Conservation (phyloP, 345 rosid genomes). For the Kandelia obovata region DNA sequence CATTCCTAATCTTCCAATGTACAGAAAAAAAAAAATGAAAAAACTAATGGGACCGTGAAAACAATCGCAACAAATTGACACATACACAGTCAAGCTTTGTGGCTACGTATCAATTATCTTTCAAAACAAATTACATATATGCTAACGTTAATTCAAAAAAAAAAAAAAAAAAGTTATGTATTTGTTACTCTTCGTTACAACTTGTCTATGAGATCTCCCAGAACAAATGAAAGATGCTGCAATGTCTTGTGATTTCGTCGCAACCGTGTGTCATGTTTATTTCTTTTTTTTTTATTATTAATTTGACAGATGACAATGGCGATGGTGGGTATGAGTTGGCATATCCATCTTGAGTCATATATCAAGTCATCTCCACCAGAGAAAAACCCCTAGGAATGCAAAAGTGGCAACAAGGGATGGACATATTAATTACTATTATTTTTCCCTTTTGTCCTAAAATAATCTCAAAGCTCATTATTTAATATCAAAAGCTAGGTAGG, state of each 20-base stretch:
- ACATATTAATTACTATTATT: background rate
- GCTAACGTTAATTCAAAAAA: too few relatives aligned
- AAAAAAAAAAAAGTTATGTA: background rate
- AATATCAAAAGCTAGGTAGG: background rate
- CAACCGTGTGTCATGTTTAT: conserved; percentile 5
- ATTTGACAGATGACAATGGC: background rate
- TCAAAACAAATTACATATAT: too few relatives aligned
- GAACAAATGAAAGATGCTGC: conserved; percentile 28
- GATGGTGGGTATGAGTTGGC: conserved; percentile 31
- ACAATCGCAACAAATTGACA: background rate
- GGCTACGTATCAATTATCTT: too few relatives aligned
- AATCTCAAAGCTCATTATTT: background rate
- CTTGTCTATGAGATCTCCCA: background rate
- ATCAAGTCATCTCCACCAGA: conserved; percentile 28
- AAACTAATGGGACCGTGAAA: too few relatives aligned
- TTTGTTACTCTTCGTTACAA: conserved; percentile 9
- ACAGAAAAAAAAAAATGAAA: too few relatives aligned
- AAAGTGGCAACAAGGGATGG: conserved; percentile 20
- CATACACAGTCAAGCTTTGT: background rate
- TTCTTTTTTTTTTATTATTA: background rate
- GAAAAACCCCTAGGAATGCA: conserved; percentile 19
- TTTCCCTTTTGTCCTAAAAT: background rate
- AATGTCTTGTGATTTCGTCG: conserved; percentile 13
- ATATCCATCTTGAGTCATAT: conserved; percentile 20
- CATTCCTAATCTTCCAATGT: too few relatives aligned